Conservation (phyloP, 495 filamentous ascomycete genomes). For the Hapsidospora chrysogenum region DNA sequence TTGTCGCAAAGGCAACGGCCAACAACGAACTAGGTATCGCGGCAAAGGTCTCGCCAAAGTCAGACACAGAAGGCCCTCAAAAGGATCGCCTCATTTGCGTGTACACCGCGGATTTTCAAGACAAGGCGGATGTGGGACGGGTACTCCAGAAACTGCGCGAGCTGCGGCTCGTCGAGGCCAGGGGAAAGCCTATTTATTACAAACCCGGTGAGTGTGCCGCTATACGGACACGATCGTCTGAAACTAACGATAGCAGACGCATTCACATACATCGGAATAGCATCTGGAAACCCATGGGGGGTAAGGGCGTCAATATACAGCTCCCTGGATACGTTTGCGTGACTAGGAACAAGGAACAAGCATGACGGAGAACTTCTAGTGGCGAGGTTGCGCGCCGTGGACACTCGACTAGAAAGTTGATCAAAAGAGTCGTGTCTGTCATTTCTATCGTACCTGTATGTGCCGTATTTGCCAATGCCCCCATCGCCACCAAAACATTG, state of each 20-base stretch:
- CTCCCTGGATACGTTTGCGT: constrained; percentile 13
- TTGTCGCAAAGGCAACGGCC: constrained; percentile 43
- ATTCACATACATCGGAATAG: constrained; percentile 55
- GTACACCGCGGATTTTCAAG: constrained; percentile 59
- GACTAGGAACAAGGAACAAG: too few relatives aligned
- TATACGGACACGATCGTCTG: neutral
- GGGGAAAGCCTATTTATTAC: constrained; percentile 48
- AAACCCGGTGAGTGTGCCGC: constrained; percentile 38
- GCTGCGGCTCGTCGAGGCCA: constrained; percentile 36
- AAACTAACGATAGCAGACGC: constrained; percentile 33
- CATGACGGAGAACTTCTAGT: too few relatives aligned
- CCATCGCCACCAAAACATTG: too few relatives aligned
- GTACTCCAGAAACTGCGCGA: constrained; percentile 43
- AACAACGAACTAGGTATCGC: constrained; percentile 45
- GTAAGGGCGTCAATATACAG: constrained; percentile 44
- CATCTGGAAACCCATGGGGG: constrained; percentile 46
- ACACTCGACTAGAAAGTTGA: too few relatives aligned
- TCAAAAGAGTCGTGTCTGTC: too few relatives aligned
- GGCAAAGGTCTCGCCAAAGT: constrained; percentile 50
- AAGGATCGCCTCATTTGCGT: constrained; percentile 49
- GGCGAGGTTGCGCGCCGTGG: too few relatives aligned
- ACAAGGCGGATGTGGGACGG: constrained; percentile 48
- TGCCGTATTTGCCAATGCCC: too few relatives aligned
- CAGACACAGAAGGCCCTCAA: constrained; percentile 3
- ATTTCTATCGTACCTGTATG: too few relatives aligned